Percentiles rank a stretch among this genome's conserved stretches.
These are phyloP conservation scores for Arachnopeziza araneosa DNA, from an alignment of 2,329 filamentous ascomycete species.

Conservation along the genomic window DNA sequence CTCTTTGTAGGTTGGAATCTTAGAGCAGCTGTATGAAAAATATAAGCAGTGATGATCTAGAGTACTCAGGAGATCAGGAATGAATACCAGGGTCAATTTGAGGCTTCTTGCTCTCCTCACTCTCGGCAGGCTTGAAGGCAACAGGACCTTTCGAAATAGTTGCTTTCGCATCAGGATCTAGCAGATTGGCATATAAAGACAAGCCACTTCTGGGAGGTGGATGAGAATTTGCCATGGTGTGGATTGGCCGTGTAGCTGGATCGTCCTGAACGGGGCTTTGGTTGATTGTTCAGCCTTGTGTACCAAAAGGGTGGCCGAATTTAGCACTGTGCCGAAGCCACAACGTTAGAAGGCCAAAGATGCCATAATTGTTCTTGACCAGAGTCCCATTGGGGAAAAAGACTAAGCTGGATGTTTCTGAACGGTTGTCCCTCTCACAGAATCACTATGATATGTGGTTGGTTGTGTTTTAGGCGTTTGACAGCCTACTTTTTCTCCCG, in stretches of 20 bases:
- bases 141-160: constrained; percentile 76
- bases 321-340: too few relatives aligned
- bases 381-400: too few relatives aligned
- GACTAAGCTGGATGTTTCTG: too few relatives aligned
- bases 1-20: constrained; percentile 84
- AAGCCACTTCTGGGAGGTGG: constrained; percentile 43
- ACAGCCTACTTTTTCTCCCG: too few relatives aligned
- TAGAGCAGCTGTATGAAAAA: constrained; percentile 49
- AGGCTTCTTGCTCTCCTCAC: constrained; percentile 52
- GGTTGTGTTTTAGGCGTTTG: too few relatives aligned
- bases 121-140: constrained; percentile 52
- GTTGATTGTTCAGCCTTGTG: too few relatives aligned
- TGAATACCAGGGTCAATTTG: constrained; percentile 52
- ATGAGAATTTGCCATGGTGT: constrained; percentile 26
- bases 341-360: too few relatives aligned
- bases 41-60: constrained; percentile 37
- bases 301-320: too few relatives aligned
- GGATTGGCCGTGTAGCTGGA: not conserved
- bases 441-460: too few relatives aligned
- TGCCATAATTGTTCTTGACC: too few relatives aligned
- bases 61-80: constrained; percentile 16
- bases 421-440: too few relatives aligned
- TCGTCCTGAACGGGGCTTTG: too few relatives aligned
- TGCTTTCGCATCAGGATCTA: constrained; percentile 54
- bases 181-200: constrained; percentile 80